Evolutionary conservation across 805 yeast species (phyloP), one percentile per base, ranked within the genome.

Genomic region (Debaryomyces prosopidis): DNA sequence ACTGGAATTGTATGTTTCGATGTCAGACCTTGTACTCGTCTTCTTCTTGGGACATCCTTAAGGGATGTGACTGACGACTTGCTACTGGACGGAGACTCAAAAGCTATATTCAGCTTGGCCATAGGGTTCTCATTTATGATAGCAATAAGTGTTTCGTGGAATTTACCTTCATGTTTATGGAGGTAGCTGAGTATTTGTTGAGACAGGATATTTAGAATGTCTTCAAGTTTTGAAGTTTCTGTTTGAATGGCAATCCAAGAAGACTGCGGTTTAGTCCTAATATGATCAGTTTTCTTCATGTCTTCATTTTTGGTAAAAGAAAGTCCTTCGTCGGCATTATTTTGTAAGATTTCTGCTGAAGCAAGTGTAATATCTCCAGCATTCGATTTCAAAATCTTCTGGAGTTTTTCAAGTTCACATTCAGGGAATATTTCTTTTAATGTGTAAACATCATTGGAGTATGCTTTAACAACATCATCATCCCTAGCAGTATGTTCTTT

Each of bases 391-490:
- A 71, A 60, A 3, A 61, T 60, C 1, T 54, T 48, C 3, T 60
- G 49, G 6, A 81, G 58, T 6, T 50, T 48, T 2, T 51, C 58
- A 3, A 57, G 34, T 2, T 69, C 65, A 2, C 67, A 48, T 12
- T 69, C 57, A 0, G 85, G 84, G 47, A 81, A 80, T 60, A 81
- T 69, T 11, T 69, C 73, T 39, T 57, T 51, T 26, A 77, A 51
- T 23, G 56, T 59, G 45, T 47, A 47, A 10, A 60, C 64, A 2
- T 50, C 50, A 8, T 27, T 34, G 35, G 8, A 16, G n/a, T 36
- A 20, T 26, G 11, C 27, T 15, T 32, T 42, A 33, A 16, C 33
- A 6, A 23, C 31, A 16, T 38, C 18, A 11, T n/a, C 28, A 17
- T 34, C 17, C n/a, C n/a, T n/a, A n/a, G 10, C 17, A 19, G n/a